phyloP scores from a whole-genome alignment of 139 green algal species.

The Yamagishiella unicocca region DNA sequence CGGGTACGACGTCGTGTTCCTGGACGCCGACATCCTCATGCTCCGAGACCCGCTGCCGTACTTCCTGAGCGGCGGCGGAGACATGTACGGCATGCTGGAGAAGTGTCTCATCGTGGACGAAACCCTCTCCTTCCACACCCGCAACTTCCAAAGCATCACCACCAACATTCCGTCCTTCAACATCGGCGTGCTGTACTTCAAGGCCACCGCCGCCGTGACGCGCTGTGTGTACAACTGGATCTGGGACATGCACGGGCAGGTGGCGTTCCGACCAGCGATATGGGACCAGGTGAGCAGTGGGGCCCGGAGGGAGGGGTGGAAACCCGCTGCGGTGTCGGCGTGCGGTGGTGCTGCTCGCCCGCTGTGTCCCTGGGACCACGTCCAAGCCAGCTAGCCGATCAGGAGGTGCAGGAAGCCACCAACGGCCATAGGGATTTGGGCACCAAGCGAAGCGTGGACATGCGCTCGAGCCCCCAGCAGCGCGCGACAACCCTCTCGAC shows the following conservation, averaged over 20 bases:
- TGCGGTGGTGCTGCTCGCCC: too few species aligned
- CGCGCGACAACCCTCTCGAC: too few species aligned
- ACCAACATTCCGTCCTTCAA: not conserved
- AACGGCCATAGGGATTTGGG: too few species aligned
- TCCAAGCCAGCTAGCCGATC: too few species aligned
- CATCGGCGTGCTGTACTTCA: conserved; percentile 47
- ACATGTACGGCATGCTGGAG: conserved; percentile 8
- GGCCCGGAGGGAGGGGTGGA: too few species aligned
- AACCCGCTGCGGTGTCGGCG: too few species aligned
- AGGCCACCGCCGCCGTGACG: conserved; percentile 26
- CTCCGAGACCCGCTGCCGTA: conserved; percentile 36
- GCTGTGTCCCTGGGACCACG: too few species aligned
- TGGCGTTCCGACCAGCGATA: not conserved
- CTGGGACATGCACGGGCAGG: conserved; percentile 31
- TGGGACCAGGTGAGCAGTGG: conserved; percentile 18
- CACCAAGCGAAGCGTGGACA: too few species aligned
- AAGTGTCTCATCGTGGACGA: conserved; percentile 13
- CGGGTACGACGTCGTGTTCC: conserved; percentile 37
- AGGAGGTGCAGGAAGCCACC: too few species aligned
- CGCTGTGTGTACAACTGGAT: conserved; percentile 45
- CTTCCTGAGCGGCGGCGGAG: not conserved
- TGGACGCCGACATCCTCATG: conserved; percentile 38
- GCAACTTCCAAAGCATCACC: not conserved
- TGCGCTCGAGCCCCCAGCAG: too few species aligned
- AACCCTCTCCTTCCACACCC: not conserved